Conservation (phyloP, 2,329 filamentous ascomycete genomes). For the Didymella exigua region DNA sequence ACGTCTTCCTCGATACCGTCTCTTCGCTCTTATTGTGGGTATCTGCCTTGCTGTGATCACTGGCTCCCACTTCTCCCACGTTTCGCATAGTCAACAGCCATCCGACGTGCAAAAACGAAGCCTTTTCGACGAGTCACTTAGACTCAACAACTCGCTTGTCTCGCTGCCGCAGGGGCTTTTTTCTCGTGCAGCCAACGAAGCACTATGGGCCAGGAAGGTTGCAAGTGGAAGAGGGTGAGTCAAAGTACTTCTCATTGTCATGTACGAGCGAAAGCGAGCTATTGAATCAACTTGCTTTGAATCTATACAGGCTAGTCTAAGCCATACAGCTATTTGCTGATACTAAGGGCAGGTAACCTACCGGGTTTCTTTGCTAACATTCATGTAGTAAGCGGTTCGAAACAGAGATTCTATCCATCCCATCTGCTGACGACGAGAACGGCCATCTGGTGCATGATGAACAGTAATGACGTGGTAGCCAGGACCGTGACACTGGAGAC, state of each 20-base stretch:
- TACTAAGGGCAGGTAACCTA: conserved; percentile 1
- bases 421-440: conserved; percentile 10
- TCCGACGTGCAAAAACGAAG: conserved; percentile 5
- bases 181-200: conserved; percentile 1
- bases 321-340: conserved; percentile 5
- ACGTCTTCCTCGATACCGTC: conserved; percentile 12
- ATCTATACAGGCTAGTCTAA: conserved; percentile 9
- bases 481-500: conserved; percentile 7
- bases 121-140: conserved; percentile 1
- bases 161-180: conserved; percentile 5
- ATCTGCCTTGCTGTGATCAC: conserved; percentile 13
- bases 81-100: conserved; percentile 3
- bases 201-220: conserved; percentile 9
- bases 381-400: conserved; percentile 8
- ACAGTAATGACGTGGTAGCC: conserved; percentile 1
- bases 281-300: conserved; percentile 8
- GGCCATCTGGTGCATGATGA: conserved; percentile 9
- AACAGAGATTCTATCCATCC: conserved; percentile 3
- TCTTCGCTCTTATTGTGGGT: conserved; percentile 11
- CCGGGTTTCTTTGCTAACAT: conserved; percentile 9
- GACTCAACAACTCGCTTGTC: conserved; percentile 11
- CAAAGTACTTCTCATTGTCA: conserved; percentile 12
- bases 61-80: conserved; percentile 8
- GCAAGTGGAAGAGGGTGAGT: conserved; percentile 9
- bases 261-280: conserved; percentile 5